phyloP scores from a whole-genome alignment of 2,329 filamentous ascomycete genomes.

The Verticillium isaacii region DNA sequence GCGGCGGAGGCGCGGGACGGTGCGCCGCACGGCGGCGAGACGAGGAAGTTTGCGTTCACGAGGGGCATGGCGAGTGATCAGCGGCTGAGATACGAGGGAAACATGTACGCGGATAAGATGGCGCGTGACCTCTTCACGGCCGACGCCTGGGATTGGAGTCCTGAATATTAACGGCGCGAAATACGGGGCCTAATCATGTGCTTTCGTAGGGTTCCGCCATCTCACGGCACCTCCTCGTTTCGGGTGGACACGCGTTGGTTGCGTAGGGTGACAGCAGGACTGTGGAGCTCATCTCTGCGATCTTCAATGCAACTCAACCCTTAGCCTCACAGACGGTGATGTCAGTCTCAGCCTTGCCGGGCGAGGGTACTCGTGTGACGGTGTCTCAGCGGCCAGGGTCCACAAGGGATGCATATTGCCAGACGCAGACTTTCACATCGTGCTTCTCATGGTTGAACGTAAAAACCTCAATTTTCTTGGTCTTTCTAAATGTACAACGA shows the following conservation, averaged over 20 bases:
- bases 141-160: slow-evolving; percentile 55
- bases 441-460: not conserved
- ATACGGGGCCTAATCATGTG: not conserved
- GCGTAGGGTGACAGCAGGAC: not conserved
- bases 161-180: slow-evolving; percentile 26
- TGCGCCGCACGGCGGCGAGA: slow-evolving; percentile 2
- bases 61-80: slow-evolving; percentile 44
- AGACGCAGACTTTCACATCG: too few species aligned
- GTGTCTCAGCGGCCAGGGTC: too few species aligned
- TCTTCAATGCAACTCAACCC: not conserved
- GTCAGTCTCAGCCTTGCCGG: not conserved
- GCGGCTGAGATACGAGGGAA: slow-evolving; percentile 42
- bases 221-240: not conserved
- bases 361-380: not conserved
- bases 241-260: not conserved
- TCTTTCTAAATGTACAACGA: not conserved
- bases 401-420: too few species aligned
- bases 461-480: not conserved
- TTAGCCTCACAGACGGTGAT: not conserved
- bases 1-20: slow-evolving; percentile 11
- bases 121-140: slow-evolving; percentile 52
- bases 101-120: slow-evolving; percentile 45
- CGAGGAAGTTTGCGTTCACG: slow-evolving; percentile 42
- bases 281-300: not conserved
- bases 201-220: not conserved